phyloP scores from a whole-genome alignment of 192 early-diverging fungal species.

The Allomyces macrogynus region DNA sequence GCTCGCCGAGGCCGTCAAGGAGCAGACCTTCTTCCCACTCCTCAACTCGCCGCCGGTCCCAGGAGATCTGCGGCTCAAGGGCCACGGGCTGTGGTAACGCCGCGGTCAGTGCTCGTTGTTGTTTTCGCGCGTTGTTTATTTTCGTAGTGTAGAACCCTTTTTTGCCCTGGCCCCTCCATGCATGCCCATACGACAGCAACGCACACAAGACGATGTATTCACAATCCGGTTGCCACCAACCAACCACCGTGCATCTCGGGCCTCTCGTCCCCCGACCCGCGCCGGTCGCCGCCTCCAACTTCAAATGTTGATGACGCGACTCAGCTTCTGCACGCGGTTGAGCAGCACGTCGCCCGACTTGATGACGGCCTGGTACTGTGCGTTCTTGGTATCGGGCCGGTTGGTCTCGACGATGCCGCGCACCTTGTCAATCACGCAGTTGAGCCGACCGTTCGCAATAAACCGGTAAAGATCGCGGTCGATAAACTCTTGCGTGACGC shows the following conservation, averaged over 20 bases:
- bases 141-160: too few species aligned
- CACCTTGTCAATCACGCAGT: slow-evolving; percentile 99
- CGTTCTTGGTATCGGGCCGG: slow-evolving; percentile 94
- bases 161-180: too few species aligned
- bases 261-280: too few species aligned
- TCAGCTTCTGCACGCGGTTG: slow-evolving; percentile 89
- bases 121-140: too few species aligned
- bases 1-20: slow-evolving; percentile 7
- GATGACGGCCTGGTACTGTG: slow-evolving; percentile 88
- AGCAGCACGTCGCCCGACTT: slow-evolving; percentile 91
- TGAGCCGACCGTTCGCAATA: slow-evolving; percentile 84
- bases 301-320: slow-evolving; percentile 77
- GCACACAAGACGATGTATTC: too few species aligned
- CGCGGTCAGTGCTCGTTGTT: too few species aligned
- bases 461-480: slow-evolving; percentile 91
- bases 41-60: slow-evolving; percentile 15
- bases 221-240: too few species aligned
- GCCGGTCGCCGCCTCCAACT: too few species aligned
- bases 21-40: slow-evolving; percentile 15
- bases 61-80: not conserved
- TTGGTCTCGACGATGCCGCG: slow-evolving; percentile 93
- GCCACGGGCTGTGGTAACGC: not conserved
- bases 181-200: too few species aligned
- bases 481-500: slow-evolving; percentile 83
- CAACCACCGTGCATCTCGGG: too few species aligned